Evolutionary conservation across 2,329 filamentous ascomycete genomes (phyloP).

Genomic region (Claviceps sp.): DNA sequence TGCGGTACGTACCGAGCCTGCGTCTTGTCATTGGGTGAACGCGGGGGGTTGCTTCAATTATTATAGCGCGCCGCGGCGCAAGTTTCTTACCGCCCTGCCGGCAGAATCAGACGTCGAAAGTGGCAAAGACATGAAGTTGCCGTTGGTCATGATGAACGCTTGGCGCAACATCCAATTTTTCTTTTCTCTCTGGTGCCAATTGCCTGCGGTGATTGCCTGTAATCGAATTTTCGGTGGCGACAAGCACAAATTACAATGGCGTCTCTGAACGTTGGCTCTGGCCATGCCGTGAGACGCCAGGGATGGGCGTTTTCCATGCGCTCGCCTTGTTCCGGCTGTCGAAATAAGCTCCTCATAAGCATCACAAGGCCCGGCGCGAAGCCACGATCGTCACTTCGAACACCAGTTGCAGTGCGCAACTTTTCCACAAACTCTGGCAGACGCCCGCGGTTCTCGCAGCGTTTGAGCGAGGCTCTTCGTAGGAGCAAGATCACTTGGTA

Average conservation of each 20-base stretch:
- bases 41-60: no score
- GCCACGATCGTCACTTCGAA: slow-evolving; percentile 13
- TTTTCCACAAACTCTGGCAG: slow-evolving; percentile 27
- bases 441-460: slow-evolving; percentile 36
- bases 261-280: slow-evolving; percentile 21
- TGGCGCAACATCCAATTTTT: no score
- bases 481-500: slow-evolving; percentile 65
- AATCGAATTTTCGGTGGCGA: no score
- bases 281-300: slow-evolving; percentile 20
- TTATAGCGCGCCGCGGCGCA: no score
- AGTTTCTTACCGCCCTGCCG: no score
- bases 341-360: slow-evolving; percentile 6
- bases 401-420: slow-evolving; percentile 14
- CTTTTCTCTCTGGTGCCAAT: no score
- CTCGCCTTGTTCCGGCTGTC: slow-evolving; percentile 17
- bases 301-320: slow-evolving; percentile 16
- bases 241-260: slow-evolving; percentile 13
- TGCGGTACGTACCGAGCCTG: not conserved
- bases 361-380: slow-evolving; percentile 1
- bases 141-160: not conserved
- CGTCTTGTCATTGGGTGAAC: no score
- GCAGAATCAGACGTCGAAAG: not conserved
- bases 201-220: no score
- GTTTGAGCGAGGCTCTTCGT: slow-evolving; percentile 34
- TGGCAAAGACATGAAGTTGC: not conserved